phyloP scores from a whole-genome alignment of 441 rosid genomes.

The Erodium trifolium region DNA sequence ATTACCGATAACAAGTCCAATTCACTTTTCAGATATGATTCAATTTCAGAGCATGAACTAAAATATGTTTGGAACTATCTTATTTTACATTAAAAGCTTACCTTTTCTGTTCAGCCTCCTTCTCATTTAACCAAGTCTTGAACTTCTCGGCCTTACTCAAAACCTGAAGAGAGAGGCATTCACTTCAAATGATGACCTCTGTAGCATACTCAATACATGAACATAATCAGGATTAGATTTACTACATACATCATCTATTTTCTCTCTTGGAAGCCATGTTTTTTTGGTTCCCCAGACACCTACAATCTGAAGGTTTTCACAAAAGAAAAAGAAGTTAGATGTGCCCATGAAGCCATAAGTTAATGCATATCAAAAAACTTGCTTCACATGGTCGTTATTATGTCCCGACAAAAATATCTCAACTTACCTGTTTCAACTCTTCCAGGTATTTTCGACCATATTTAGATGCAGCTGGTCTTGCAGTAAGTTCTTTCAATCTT shows the following conservation, averaged over 20 bases:
- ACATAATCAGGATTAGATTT: conserved; percentile 1
- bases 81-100: conserved; percentile 21
- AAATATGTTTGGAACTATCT: no score
- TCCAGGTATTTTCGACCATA: conserved; percentile 49
- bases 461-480: conserved; percentile 61
- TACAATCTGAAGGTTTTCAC: conserved; percentile 43
- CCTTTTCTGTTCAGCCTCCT: conserved; percentile 73
- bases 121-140: conserved; percentile 78
- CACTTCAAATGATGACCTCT: not conserved
- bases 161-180: conserved; percentile 34
- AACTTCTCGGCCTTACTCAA: conserved; percentile 48
- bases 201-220: not conserved
- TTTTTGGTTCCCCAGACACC: conserved; percentile 65
- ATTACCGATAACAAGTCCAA: no score
- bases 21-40: no score
- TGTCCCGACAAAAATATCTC: not conserved
- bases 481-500: conserved; percentile 76
- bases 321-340: conserved; percentile 10
- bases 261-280: conserved; percentile 84
- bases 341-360: not conserved
- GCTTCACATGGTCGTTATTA: no score
- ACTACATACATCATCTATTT: conserved; percentile 57
- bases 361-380: no score
- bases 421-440: conserved; percentile 55
- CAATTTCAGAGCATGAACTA: no score